Percentiles rank a stretch among this genome's conserved stretches.
These are phyloP conservation scores for Candida succiphila DNA, from an alignment of 805 yeast species.

Conservation along the genomic window DNA sequence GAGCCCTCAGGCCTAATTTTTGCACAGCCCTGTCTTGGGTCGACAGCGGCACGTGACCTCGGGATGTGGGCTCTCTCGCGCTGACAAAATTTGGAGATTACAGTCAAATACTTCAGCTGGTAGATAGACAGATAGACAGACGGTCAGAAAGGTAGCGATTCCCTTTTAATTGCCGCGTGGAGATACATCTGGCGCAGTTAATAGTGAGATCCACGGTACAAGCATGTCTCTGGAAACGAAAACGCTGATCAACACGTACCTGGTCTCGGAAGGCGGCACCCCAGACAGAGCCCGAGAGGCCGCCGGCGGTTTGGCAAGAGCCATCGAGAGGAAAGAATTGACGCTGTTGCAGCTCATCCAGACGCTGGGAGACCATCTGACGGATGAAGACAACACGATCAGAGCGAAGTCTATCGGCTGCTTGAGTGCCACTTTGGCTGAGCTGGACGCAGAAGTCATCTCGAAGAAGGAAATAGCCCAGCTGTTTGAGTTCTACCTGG, in stretches of 20 bases:
- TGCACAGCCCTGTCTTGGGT: too few relatives aligned
- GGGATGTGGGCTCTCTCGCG: too few relatives aligned
- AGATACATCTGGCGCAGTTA: too few relatives aligned
- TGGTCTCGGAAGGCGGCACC: slow-evolving; percentile 30
- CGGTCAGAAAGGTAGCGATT: too few relatives aligned
- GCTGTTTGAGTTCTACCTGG: slow-evolving; percentile 45
- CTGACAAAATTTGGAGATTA: too few relatives aligned
- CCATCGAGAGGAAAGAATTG: slow-evolving; percentile 13
- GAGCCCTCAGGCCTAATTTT: too few relatives aligned
- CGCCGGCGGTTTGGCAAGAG: slow-evolving; percentile 19
- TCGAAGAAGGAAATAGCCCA: slow-evolving; percentile 38
- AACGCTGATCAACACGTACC: slow-evolving; percentile 23
- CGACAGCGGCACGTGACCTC: too few relatives aligned
- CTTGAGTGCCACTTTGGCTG: slow-evolving; percentile 25
- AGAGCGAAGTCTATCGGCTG: slow-evolving; percentile 32
- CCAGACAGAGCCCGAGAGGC: slow-evolving; percentile 19
- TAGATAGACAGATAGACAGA: too few relatives aligned
- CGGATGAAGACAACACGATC: slow-evolving; percentile 32
- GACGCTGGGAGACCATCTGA: slow-evolving; percentile 35
- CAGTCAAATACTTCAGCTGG: too few relatives aligned
- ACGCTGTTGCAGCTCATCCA: slow-evolving; percentile 34
- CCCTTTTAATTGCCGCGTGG: too few relatives aligned
- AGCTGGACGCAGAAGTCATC: slow-evolving; percentile 16
- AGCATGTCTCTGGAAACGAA: slow-evolving; percentile 14
- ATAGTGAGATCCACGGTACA: too few relatives aligned